phyloP scores from a whole-genome alignment of 441 rosid genomes.

The Sinapis alba region DNA sequence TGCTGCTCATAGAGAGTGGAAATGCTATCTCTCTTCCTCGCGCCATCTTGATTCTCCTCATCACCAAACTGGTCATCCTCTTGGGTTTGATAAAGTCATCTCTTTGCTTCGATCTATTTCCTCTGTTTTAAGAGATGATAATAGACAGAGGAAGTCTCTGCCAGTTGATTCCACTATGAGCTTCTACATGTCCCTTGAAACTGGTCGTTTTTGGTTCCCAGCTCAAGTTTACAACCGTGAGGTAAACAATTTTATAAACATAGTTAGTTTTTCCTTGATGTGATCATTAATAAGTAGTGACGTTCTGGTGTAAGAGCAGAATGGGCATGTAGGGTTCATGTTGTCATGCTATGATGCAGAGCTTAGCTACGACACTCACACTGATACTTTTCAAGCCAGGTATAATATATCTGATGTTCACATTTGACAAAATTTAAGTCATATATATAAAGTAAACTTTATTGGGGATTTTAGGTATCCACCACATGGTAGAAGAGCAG shows the following conservation, averaged over 20 bases:
- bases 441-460: neutral
- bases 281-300: neutral
- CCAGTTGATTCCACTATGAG: slow-evolving; percentile 80
- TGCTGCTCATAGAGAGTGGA: slow-evolving; percentile 80
- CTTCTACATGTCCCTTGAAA: slow-evolving; percentile 86
- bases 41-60: slow-evolving; percentile 30
- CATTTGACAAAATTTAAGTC: slow-evolving; percentile 1
- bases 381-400: slow-evolving; percentile 93
- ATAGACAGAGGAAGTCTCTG: slow-evolving; percentile 40
- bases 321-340: slow-evolving; percentile 92
- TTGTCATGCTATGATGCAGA: slow-evolving; percentile 94
- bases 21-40: slow-evolving; percentile 52
- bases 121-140: slow-evolving; percentile 39
- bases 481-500: slow-evolving; percentile 83
- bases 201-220: slow-evolving; percentile 85
- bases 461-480: slow-evolving; percentile 60
- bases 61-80: slow-evolving; percentile 44
- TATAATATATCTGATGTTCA: slow-evolving; percentile 29
- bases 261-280: neutral
- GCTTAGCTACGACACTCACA: slow-evolving; percentile 71
- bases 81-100: slow-evolving; percentile 50
- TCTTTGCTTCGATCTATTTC: slow-evolving; percentile 54
- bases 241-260: slow-evolving; percentile 45
- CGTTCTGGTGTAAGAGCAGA: slow-evolving; percentile 47
- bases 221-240: slow-evolving; percentile 95